Evolutionary conservation across 2,329 filamentous ascomycete species (phyloP).

Genomic region (Ophiostoma tasmaniense): DNA sequence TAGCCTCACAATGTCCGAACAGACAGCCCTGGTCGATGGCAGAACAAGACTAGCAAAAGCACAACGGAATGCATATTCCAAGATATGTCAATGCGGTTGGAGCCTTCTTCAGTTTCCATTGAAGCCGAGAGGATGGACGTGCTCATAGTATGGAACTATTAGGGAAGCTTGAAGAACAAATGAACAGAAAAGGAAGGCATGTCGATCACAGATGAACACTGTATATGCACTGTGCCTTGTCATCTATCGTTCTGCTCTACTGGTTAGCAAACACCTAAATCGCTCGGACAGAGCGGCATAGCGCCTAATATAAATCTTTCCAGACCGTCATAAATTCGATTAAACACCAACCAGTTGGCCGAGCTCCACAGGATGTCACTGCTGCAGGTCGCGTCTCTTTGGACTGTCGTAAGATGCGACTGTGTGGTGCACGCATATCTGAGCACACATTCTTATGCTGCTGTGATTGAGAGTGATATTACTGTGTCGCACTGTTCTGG

Average conservation of each 20-base stretch:
- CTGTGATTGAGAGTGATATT: not conserved
- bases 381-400: constrained; percentile 6
- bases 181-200: not conserved
- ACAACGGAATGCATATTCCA: not conserved
- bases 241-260: not conserved
- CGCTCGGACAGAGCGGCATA: not conserved
- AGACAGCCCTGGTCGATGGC: not conserved
- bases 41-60: not conserved
- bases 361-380: constrained; percentile 9
- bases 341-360: not conserved
- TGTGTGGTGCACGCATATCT: not conserved
- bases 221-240: not conserved
- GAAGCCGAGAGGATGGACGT: not conserved
- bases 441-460: not conserved
- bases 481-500: not conserved
- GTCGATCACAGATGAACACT: not conserved
- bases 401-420: not conserved
- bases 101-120: not conserved
- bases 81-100: not conserved
- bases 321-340: not conserved
- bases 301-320: not conserved
- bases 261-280: not conserved
- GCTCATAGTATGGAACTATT: not conserved
- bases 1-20: not conserved
- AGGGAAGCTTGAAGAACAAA: not conserved